Base-by-base conservation (phyloP, 2,329 filamentous ascomycete genomes). In the Penicillium griseofulvum region DNA sequence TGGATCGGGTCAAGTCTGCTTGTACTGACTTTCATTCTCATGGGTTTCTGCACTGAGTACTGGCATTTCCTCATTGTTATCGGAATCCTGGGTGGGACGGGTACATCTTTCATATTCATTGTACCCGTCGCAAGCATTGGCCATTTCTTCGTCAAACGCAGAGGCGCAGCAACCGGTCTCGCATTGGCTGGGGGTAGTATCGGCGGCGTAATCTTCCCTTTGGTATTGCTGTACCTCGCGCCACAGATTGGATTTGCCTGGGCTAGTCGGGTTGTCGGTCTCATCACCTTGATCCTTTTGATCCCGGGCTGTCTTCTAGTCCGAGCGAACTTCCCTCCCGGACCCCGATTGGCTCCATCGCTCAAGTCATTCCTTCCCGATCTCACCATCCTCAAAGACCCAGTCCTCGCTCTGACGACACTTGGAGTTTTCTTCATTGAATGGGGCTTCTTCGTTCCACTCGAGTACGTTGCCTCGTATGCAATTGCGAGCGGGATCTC, bases 381-480 rank as follows among this genome's bases (percentile, higher is more conserved):
- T 44, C 39, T 63, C 8, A 45, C 46, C 0, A 62, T 60, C 28
- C 42, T 61, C 1, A 57, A 51, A 5, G 56, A 63, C 10, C 52
- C 57, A 0, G 45, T 60, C 11, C 55, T 64, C 6, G 57, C 55
- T 4, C 28, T 64, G 12, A 72, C 69, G 0, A 71, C 67, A 0
- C 28, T 63, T 2, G 70, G 69, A 0, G 57, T 73, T 4, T 73
- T 72, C 47, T 62, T 73, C 7, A 66, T 71, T 16, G 71, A 73
- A 52, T 70, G 71, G 49, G 71, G 67, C 0, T 66, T 73, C 12
- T 73, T 74, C 42, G 68, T 74, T 16, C 73, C 72, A 0, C 60
- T 67, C 33, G 68, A 69, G 11, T 75, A 75, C 52, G 58, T 75
- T 28, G 60, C 68, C 4, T 69, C 67, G 9, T 72, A 74, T 16